Evolutionary conservation across 352 stramenopile genomes (phyloP).

Genomic region (Globisporangium cederbergense): DNA sequence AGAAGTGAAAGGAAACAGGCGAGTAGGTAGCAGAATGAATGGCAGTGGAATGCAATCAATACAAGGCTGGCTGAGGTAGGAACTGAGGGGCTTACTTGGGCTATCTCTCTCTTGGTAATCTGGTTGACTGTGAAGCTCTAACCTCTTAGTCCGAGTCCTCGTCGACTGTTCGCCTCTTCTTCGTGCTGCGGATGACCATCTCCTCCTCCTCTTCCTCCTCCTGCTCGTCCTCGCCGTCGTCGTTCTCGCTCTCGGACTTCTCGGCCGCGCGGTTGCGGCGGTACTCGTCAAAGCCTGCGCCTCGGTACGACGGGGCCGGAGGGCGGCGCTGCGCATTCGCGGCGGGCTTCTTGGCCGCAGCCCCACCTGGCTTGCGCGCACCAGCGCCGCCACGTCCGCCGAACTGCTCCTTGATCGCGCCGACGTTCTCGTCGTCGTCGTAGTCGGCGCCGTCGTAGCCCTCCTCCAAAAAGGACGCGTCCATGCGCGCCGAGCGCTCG

Average conservation of each 20-base stretch:
- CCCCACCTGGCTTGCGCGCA: slow-evolving; percentile 35
- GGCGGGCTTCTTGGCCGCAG: slow-evolving; percentile 24
- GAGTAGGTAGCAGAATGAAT: not conserved
- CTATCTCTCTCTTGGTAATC: not conserved
- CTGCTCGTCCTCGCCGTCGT: slow-evolving; percentile 56
- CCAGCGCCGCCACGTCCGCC: slow-evolving; percentile 45
- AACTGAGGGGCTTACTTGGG: not conserved
- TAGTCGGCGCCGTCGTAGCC: slow-evolving; percentile 75
- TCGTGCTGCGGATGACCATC: slow-evolving; percentile 62
- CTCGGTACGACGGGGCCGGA: slow-evolving; percentile 28
- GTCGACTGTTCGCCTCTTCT: slow-evolving; percentile 81
- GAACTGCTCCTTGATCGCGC: slow-evolving; percentile 83
- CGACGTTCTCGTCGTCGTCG: slow-evolving; percentile 82
- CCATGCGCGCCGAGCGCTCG: slow-evolving; percentile 69
- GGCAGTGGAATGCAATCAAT: not conserved
- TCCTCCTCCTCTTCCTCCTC: slow-evolving; percentile 79
- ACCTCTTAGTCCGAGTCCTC: slow-evolving; percentile 85
- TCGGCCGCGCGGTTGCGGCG: slow-evolving; percentile 46
- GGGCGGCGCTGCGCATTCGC: slow-evolving; percentile 31
- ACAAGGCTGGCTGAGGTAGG: not conserved
- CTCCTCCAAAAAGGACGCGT: slow-evolving; percentile 81
- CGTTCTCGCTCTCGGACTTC: slow-evolving; percentile 71
- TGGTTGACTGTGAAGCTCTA: slow-evolving; percentile 20
- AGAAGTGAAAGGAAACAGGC: slow-evolving; percentile 31
- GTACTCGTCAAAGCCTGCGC: slow-evolving; percentile 83